phyloP scores from a whole-genome alignment of 345 rosid genomes.

The Citrus mangshanensis region DNA sequence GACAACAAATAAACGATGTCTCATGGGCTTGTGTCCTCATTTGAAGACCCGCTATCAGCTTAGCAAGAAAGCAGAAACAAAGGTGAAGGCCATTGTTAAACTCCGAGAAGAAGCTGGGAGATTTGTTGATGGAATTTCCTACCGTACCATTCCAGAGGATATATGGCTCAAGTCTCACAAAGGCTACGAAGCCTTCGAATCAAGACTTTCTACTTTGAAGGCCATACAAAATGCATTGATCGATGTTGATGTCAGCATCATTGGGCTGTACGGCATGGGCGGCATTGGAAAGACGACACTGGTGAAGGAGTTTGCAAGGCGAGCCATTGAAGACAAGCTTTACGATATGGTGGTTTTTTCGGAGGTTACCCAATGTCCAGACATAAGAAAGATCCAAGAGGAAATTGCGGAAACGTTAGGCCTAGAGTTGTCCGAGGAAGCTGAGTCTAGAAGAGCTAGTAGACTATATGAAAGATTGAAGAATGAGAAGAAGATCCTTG shows the following conservation, averaged over 20 bases:
- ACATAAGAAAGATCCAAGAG: too few species aligned
- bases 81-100: background rate
- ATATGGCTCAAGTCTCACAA: too few species aligned
- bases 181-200: too few species aligned
- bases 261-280: conserved; percentile 14
- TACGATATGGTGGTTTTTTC: background rate
- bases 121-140: background rate
- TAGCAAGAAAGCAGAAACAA: conserved; percentile 7
- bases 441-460: background rate
- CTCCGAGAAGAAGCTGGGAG: background rate
- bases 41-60: conserved; percentile 1
- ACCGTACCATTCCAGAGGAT: background rate
- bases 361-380: background rate
- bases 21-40: conserved; percentile 10
- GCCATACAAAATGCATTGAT: background rate
- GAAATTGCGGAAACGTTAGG: background rate
- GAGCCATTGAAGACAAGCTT: background rate
- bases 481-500: background rate
- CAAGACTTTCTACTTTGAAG: too few species aligned
- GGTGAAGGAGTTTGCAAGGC: background rate
- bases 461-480: background rate
- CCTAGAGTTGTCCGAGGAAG: background rate
- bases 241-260: background rate
- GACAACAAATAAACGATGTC: background rate
- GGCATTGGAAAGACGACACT: conserved; percentile 23